These are phyloP conservation scores for Circinella minor DNA, from an alignment of 371 early-diverging fungal genomes.

Conservation along the genomic window DNA sequence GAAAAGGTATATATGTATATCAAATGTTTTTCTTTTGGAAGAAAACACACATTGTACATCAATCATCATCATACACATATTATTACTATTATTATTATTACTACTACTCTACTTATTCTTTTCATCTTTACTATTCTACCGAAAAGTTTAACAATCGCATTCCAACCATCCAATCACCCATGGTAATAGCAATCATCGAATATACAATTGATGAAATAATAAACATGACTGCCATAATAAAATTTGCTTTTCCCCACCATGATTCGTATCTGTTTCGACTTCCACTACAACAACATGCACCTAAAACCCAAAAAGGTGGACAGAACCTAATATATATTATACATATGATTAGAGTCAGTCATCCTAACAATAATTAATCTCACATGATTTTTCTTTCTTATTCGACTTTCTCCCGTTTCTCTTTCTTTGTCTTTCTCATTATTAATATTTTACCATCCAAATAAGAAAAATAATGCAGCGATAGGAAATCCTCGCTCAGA, in stretches of 20 bases:
- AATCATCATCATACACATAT: neutral
- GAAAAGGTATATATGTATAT: neutral
- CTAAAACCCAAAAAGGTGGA: conserved; percentile 28
- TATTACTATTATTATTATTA: neutral
- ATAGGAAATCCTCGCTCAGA: conserved; percentile 29
- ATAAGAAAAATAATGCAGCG: conserved; percentile 27
- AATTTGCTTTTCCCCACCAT: conserved; percentile 30
- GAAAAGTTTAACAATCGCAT: conserved; percentile 12
- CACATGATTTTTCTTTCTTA: neutral
- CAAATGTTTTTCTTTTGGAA: no score
- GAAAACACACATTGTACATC: neutral
- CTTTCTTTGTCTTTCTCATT: neutral
- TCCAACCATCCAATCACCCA: conserved; percentile 29
- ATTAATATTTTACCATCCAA: conserved; percentile 26
- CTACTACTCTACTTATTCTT: neutral
- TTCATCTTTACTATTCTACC: neutral
- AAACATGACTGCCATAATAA: conserved; percentile 27
- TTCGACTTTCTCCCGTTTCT: no score
- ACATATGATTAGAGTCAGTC: neutral
- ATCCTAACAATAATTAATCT: neutral
- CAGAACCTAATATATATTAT: conserved; percentile 19
- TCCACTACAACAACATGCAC: conserved; percentile 32
- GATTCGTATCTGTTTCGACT: conserved; percentile 30
- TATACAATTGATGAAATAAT: conserved; percentile 22
- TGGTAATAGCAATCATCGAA: conserved; percentile 23